Evolutionary conservation across 2,329 filamentous ascomycete species (phyloP), one percentile per base, ranked within the genome.

Genomic region (Microascus cirrosus): DNA sequence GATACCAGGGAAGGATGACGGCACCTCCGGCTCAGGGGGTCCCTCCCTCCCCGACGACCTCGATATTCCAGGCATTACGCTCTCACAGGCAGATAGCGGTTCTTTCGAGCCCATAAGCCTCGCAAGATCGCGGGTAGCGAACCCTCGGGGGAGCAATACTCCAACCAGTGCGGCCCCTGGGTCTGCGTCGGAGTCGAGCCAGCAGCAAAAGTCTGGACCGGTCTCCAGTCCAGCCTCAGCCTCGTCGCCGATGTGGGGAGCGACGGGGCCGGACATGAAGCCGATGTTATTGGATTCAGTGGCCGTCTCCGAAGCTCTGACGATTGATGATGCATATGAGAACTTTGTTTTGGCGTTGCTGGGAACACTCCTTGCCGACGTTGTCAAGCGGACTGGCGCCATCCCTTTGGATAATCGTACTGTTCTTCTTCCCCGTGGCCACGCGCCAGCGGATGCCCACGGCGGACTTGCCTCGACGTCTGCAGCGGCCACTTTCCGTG

Each of bases 391-490:
- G 34, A 72, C 74, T 18, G 73, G 74, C 34, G 78, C 80, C 3
- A 72, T 82, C 24, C 75, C 80, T 3, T 68, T 84, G 3, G 81
- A 81, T 61, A 75, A 75, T 59, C 74, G 77, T 56, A 81, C 77
- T 0, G 66, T 83, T 15, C 65, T 83, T 28, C 71, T 84, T 28
- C n/a, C 15, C 42, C 57, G 28, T 7, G 51, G 51, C 22, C 56
- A 54, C 15, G 20, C 15, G n/a, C 34, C 28, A 5, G 53, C 15
- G 7, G 53, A 45, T 13, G n/a, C n/a, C 10, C 24, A 50, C 15
- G 56, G 48, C 39, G 45, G 34, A n/a, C 12, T 28, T n/a, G 15
- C 36, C 15, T 48, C 56, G 25, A 58, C 51, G 13, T 56, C 61
- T 22, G 56, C 77, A 4, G 66, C 79, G 25, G 80, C 77, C 3